Evolutionary conservation across 345 rosid genomes (phyloP).

Genomic region (Cardamine occulta): DNA sequence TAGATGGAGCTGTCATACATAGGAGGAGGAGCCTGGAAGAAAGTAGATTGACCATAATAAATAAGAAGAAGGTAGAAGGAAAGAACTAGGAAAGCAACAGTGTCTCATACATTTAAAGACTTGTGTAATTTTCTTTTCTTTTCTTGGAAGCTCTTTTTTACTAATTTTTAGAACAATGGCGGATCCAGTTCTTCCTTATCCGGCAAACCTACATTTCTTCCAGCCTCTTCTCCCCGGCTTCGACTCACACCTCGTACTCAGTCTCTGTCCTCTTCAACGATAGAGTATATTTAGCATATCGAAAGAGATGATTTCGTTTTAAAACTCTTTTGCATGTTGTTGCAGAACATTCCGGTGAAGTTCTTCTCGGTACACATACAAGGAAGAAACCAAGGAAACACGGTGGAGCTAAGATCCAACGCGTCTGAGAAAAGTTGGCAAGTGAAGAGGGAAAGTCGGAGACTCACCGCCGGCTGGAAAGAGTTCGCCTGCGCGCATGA

Average conservation of each 20-base stretch:
- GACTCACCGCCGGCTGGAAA: slow-evolving; percentile 18
- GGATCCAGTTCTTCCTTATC: not conserved
- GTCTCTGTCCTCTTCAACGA: not conserved
- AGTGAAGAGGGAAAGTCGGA: slow-evolving; percentile 7
- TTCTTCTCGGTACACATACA: not conserved
- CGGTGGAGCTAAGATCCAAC: slow-evolving; percentile 4
- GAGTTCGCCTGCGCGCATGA: slow-evolving; percentile 5
- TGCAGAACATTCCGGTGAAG: slow-evolving; percentile 22
- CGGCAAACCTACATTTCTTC: slow-evolving; percentile 17
- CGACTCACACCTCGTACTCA: not conserved
- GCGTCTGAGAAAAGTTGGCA: slow-evolving; percentile 11
- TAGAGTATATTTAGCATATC: not conserved
- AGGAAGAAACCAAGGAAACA: not conserved
- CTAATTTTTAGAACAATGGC: not conserved
- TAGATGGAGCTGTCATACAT: not conserved
- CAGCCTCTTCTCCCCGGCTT: slow-evolving; percentile 30
- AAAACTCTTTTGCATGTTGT: slow-evolving; percentile 16
- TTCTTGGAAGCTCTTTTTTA: not conserved
- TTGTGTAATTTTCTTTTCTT: not conserved
- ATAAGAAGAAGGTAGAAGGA: not conserved
- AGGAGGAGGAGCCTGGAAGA: not conserved
- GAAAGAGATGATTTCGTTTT: slow-evolving; percentile 12
- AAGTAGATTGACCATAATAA: not conserved
- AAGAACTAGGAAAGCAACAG: too few species aligned
- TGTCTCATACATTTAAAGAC: too few species aligned